A percentile compares a stretch with the other conserved stretches of the same genome.
Evolutionary conservation across 345 rosid genomes (phyloP).

Genomic region (Citrus medica): DNA sequence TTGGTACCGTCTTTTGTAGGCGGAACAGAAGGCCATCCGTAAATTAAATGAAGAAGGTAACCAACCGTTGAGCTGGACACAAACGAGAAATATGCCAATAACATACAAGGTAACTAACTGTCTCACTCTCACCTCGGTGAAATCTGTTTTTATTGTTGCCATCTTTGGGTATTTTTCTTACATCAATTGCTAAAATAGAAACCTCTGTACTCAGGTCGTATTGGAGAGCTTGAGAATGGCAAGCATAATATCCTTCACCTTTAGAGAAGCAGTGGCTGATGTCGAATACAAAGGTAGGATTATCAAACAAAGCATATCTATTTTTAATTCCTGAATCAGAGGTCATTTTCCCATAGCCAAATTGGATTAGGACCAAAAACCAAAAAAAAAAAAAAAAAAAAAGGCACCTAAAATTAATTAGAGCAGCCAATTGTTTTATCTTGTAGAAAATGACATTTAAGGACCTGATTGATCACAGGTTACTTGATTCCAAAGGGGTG

Average conservation of each 20-base stretch:
- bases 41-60: conserved; percentile 28
- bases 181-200: neutral
- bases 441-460: conserved; percentile 5
- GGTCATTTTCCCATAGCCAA: neutral
- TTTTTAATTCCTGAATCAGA: neutral
- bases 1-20: conserved; percentile 24
- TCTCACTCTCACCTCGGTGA: neutral
- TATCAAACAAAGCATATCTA: neutral
- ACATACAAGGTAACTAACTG: conserved; percentile 40
- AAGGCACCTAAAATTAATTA: neutral
- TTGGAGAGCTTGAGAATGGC: conserved; percentile 73
- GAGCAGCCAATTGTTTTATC: neutral
- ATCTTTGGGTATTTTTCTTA: neutral
- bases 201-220: conserved; percentile 37
- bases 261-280: conserved; percentile 69
- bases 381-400: neutral
- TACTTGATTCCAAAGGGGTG: conserved; percentile 77
- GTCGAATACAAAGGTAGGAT: conserved; percentile 67
- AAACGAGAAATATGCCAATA: conserved; percentile 55
- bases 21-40: conserved; percentile 48
- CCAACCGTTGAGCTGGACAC: conserved; percentile 48
- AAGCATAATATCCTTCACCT: conserved; percentile 74
- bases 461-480: conserved; percentile 34
- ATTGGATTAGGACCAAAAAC: neutral
- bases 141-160: neutral